These are phyloP conservation scores for Lavandula angustifolia DNA, from an alignment of 257 asterid genomes.

Conservation along the genomic window DNA sequence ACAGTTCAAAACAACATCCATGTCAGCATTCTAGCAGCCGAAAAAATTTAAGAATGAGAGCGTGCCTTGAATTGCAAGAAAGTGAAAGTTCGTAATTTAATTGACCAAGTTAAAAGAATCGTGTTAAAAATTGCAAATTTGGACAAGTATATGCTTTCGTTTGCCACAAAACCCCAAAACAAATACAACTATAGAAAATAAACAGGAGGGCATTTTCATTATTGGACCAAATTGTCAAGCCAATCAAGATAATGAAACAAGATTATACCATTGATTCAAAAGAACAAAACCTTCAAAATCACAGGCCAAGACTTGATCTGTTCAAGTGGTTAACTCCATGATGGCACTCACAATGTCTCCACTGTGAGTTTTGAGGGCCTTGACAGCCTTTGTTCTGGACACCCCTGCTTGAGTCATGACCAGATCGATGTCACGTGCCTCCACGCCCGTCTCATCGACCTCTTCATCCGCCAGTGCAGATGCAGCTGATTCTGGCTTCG, in stretches of 20 bases:
- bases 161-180: too few species aligned
- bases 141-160: too few species aligned
- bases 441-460: conserved; percentile 67
- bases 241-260: conserved; percentile 22
- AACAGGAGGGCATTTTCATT: conserved; percentile 22
- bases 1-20: too few species aligned
- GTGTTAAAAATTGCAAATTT: too few species aligned
- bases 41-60: too few species aligned
- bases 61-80: too few species aligned
- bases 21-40: too few species aligned
- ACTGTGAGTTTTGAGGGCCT: conserved; percentile 70
- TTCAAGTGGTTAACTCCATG: conserved; percentile 79
- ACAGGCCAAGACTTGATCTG: neutral
- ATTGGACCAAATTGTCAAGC: conserved; percentile 20
- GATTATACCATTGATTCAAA: conserved; percentile 29
- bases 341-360: conserved; percentile 95
- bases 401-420: conserved; percentile 95
- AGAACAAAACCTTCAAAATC: conserved; percentile 21
- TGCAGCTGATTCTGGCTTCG: conserved; percentile 54
- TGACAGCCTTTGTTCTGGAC: conserved; percentile 71
- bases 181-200: too few species aligned
- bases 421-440: conserved; percentile 78
- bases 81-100: too few species aligned
- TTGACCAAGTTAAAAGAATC: too few species aligned
- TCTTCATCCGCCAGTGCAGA: conserved; percentile 62